These are phyloP conservation scores for Penstemon eatonii DNA, from an alignment of 257 asterid species.

Conservation along the genomic window DNA sequence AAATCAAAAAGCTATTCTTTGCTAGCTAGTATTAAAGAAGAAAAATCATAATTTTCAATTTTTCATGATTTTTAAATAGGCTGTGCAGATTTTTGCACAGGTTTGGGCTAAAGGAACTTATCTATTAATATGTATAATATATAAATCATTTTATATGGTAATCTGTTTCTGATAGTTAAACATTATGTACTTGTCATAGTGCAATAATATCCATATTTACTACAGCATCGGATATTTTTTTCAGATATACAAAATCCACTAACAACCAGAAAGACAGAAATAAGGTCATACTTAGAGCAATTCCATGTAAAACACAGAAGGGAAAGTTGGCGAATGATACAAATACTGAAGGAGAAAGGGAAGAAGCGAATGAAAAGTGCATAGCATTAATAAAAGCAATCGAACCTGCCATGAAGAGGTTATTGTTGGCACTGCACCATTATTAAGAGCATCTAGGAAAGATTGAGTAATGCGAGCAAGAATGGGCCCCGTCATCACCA, in stretches of 20 bases:
- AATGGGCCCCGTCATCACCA: constrained; percentile 95
- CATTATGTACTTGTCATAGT: not conserved
- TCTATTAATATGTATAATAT: not conserved
- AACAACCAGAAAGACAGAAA: not conserved
- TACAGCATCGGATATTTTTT: not conserved
- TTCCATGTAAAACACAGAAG: not conserved
- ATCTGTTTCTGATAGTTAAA: constrained; percentile 9
- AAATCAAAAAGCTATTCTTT: not conserved
- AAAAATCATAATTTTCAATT: not conserved
- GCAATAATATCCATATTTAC: not conserved
- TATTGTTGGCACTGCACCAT: constrained; percentile 97
- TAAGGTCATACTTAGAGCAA: not conserved
- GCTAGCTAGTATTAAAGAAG: not conserved
- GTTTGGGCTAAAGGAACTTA: not conserved
- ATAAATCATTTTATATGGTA: not conserved
- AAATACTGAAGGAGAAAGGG: not conserved
- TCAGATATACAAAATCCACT: not conserved
- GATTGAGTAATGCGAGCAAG: constrained; percentile 92
- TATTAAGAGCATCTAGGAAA: constrained; percentile 89
- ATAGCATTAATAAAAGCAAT: constrained; percentile 12
- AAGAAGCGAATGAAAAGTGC: not conserved
- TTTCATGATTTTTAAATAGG: too few species aligned
- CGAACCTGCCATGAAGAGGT: constrained; percentile 98
- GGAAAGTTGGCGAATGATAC: not conserved
- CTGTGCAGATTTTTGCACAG: not conserved